Base-by-base conservation (phyloP, 2,329 filamentous ascomycete genomes). In the Pseudogymnoascus sp. region DNA sequence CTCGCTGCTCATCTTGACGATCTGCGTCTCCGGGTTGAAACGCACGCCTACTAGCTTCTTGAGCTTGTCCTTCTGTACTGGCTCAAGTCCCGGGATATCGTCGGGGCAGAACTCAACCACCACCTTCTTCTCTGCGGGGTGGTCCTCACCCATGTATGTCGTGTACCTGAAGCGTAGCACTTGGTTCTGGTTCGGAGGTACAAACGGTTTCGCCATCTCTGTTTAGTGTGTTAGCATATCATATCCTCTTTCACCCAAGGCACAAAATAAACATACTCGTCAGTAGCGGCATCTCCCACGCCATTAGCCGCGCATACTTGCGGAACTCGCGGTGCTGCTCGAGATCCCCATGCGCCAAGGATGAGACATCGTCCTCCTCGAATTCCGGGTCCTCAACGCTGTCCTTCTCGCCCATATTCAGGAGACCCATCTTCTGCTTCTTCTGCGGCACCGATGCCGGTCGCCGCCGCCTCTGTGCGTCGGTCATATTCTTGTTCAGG, bases 91-190 rank as follows among this genome's bases (percentile, higher is more conserved):
- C 16, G 80, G 80, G 65, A 97, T 78, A 76, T 96, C 91, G 63
- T 77, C 76, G 14, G 89, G 88, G 67, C 82, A 85, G 77, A 97
- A 96, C 74, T 97, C 90, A 63, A 97, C 86, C 11, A 97, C 93
- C 18, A 99, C 93, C 80, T 99, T 99, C 73, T 87, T 88, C 76
- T 92, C 87, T 2, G 93, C 91, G 0, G 95, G 93, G 77, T 99
- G 96, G 63, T 84, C 80, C 77, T 97, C 95, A 71, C 93, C 93
- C 83, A 99, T 88, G 78, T 97, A 97, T 38, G 89, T 93, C 14
- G 95, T 99, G 80, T 96, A 97, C 71, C 95, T 88, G 86, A 97
- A 99, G 71, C 93, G 89, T 64, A 99, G 85, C 53, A 91, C 86
- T 69, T 90, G 82, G 53, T 85, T 76, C 31, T 81, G 75, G 12